These are phyloP conservation scores for Ephemerocybe angulata DNA, from an alignment of 768 basidiomycete genomes.

Conservation along the genomic window DNA sequence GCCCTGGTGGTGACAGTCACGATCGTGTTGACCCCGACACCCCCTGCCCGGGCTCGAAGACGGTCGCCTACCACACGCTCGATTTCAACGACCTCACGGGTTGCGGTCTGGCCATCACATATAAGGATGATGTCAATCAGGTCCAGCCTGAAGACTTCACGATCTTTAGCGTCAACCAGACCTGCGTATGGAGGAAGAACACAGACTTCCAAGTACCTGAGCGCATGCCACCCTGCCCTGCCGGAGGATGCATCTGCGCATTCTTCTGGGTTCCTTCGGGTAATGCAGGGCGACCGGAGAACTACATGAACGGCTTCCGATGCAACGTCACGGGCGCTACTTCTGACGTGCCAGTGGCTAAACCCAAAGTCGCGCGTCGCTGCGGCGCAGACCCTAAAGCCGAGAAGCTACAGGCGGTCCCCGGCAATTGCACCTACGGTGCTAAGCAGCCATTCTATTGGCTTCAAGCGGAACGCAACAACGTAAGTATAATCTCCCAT, in stretches of 20 bases:
- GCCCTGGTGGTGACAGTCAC: conserved; percentile 51
- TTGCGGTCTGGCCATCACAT: conserved; percentile 73
- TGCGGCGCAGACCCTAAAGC: conserved; percentile 59
- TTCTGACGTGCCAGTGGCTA: conserved; percentile 49
- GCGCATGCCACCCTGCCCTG: conserved; percentile 64
- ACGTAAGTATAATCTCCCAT: conserved; percentile 36
- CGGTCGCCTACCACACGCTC: conserved; percentile 50
- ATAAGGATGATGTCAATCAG: conserved; percentile 54
- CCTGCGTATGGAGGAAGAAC: conserved; percentile 68
- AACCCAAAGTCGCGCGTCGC: conserved; percentile 56
- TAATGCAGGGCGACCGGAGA: conserved; percentile 61
- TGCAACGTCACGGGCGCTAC: conserved; percentile 53
- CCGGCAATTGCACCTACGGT: conserved; percentile 69
- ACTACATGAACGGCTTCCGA: conserved; percentile 74
- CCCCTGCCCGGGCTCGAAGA: conserved; percentile 46
- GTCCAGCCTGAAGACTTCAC: conserved; percentile 69
- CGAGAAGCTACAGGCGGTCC: conserved; percentile 37
- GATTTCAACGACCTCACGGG: conserved; percentile 54
- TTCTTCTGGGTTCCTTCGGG: conserved; percentile 73
- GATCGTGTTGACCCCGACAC: conserved; percentile 45
- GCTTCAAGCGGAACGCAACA: conserved; percentile 61
- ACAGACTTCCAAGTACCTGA: conserved; percentile 68
- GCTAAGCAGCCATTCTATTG: conserved; percentile 71
- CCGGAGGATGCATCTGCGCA: conserved; percentile 62
- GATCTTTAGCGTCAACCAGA: conserved; percentile 72